Evolutionary conservation across 228 moss, liverwort and hornwort genomes (phyloP), one percentile per base, ranked within the genome.

Genomic region (Sphagnum fallax): DNA sequence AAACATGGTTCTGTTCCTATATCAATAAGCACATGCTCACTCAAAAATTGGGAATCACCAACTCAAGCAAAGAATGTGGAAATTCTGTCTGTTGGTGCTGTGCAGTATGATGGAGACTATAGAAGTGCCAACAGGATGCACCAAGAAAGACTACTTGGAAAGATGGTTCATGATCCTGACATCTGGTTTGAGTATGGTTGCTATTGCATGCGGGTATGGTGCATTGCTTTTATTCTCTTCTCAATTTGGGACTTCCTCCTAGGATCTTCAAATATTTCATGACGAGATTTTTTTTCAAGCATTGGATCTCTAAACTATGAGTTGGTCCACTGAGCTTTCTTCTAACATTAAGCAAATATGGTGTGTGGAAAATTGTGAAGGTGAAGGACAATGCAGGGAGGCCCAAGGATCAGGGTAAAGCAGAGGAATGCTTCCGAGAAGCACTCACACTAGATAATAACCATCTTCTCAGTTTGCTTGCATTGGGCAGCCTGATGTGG

Each of bases 121-220:
- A 76, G 16, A 50, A 77, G n/a, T 0, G 93, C 97, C 53, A 85
- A 74, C 6, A 87, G 1, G 49, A 90, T 86, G 72, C 88, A 97
- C 47, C 93, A 93, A 78, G 87, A 97, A 12, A 83, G 93, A 64
- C 80, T 97, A 53, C 64, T 91, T 11, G 93, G 97, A 85, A 91
- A 91, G 6, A 73, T 81, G 0, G 84, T 97, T 50, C 70, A 88
- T 5, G 67, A 48, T 58, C 77, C 90, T 0, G 49, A 97, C 18
- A 85, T 91, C 1, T 97, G 97, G 97, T 97, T 97, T 77, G 97
- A 97, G 70, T 93, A 93, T 77, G 93, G 93, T 0, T 89, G 89
- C 69, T 93, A 88, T 32, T 85, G 53, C 11, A 91, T 97, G 97
- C 83, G 93, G 5, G 97, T 97, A 82, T 3, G 71, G 88, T 49